A percentile compares a stretch with the other conserved stretches of the same genome.
Conservation (phyloP, 2,329 filamentous ascomycete genomes). For the Penicillium verrucosum region DNA sequence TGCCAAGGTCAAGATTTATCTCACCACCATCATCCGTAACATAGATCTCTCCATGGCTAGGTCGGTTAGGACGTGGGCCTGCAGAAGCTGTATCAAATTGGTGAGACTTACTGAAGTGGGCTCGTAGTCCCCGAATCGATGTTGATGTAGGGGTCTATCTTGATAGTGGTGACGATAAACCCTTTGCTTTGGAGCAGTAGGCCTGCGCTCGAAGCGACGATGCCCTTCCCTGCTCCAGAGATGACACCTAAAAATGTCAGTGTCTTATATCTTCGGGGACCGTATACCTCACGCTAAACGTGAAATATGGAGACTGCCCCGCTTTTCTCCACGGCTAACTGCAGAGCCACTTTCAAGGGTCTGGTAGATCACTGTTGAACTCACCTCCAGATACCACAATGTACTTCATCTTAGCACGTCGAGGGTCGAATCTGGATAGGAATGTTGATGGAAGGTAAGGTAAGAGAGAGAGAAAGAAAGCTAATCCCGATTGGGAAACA, state of each 20-base stretch:
- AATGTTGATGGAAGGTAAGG: not conserved
- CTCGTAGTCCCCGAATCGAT: slow-evolving; percentile 70
- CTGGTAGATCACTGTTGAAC: slow-evolving; percentile 18
- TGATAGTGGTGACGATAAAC: slow-evolving; percentile 31
- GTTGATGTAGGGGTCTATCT: slow-evolving; percentile 67
- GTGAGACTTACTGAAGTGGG: slow-evolving; percentile 23
- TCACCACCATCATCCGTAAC: slow-evolving; percentile 81
- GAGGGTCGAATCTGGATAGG: not conserved
- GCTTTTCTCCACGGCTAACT: not conserved
- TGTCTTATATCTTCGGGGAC: not conserved
- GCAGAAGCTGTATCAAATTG: not conserved
- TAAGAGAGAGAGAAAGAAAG: not conserved
- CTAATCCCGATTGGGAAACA: not conserved
- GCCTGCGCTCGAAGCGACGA: slow-evolving; percentile 57
- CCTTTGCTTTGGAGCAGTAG: slow-evolving; percentile 31
- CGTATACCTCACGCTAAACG: not conserved
- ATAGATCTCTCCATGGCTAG: slow-evolving; percentile 81
- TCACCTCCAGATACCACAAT: slow-evolving; percentile 75
- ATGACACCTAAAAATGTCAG: slow-evolving; percentile 41
- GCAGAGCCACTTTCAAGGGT: not conserved
- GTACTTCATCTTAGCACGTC: slow-evolving; percentile 65
- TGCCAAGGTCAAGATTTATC: slow-evolving; percentile 70
- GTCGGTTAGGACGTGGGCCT: not conserved
- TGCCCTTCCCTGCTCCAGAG: slow-evolving; percentile 57
- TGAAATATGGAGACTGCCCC: not conserved